These are phyloP conservation scores for Penicillium sp. DNA, from an alignment of 2,329 filamentous ascomycete genomes.

Conservation along the genomic window DNA sequence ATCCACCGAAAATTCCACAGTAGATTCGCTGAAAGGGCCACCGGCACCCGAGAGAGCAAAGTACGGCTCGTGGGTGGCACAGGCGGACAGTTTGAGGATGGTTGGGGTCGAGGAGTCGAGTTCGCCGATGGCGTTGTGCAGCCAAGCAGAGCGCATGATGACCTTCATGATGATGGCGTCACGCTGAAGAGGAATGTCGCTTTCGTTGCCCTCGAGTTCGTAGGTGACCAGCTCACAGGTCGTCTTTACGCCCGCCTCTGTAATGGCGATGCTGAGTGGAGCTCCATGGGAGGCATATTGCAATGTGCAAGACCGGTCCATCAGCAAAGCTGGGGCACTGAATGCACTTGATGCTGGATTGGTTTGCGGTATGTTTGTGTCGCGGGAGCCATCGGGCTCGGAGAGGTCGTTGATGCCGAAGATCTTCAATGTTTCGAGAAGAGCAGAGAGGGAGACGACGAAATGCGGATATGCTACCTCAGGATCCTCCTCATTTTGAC, in stretches of 20 bases:
- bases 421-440: conserved; percentile 93
- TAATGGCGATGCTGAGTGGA: conserved; percentile 78
- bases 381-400: conserved; percentile 32
- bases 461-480: conserved; percentile 62
- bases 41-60: conserved; percentile 70
- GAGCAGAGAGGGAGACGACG: conserved; percentile 78
- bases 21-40: conserved; percentile 57
- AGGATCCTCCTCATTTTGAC: conserved; percentile 39
- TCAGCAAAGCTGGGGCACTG: conserved; percentile 75
- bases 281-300: conserved; percentile 72
- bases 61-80: conserved; percentile 60
- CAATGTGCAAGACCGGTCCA: conserved; percentile 81
- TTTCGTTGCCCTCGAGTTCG: conserved; percentile 60
- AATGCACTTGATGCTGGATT: conserved; percentile 66
- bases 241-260: conserved; percentile 82
- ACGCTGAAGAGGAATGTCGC: conserved; percentile 77
- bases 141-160: conserved; percentile 70
- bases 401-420: conserved; percentile 72
- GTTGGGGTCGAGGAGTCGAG: conserved; percentile 67
- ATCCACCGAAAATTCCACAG: conserved; percentile 59
- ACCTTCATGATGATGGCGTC: conserved; percentile 82
- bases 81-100: conserved; percentile 66
- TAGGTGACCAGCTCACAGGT: conserved; percentile 91
- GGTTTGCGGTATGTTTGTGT: conserved; percentile 31
- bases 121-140: conserved; percentile 52